Base-by-base conservation (phyloP, 176 grass and related monocot genomes). In the Olyra latifolia region DNA sequence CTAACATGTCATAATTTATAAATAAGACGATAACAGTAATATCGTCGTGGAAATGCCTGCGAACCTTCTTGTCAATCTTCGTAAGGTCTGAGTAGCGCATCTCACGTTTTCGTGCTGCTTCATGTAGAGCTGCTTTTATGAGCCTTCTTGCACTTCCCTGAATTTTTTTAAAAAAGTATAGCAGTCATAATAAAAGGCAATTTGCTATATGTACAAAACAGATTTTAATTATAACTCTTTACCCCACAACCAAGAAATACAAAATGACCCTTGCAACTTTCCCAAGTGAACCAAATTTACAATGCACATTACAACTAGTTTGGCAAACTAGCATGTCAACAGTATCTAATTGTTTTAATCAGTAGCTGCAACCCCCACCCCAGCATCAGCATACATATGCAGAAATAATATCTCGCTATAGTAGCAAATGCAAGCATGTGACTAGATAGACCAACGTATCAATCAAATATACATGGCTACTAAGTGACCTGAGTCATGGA, bases 31-130 rank as follows among this genome's bases (percentile, higher is more conserved):
- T 87, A 28, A 93, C 96, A 2, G 90, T 93, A 25, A 99, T 99
- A 63, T 99, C 96, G 56, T 99, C 96, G 22, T 99, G 96, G 45
- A 99, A 99, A 88, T 99, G 92, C 63, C 92, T 78, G 77, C 96
- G 92, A 66, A 99, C 96, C 82, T 99, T 99, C 90, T 95, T 99
- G 71, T 99, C 96, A 24, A 95, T 99, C 75, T 82, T 99, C 54
- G 71, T 93, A 59, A 99, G 92, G 78, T 95, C 96, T 14, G 92
- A 99, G 40, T 99, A 95, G 4, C 96, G 86, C 96, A 99, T 99
- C 84, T 99, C 96, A 58, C 96, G 81, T 52, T 95, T 99, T 72
- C 81, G 84, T 20, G 96, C 96, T 17, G 96, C 92, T 89, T 91
- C 96, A 50, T 93, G 90, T 30, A 99, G 84, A 86, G 96, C 96